Conservation (phyloP, 306 rosid species). For the Corylus americana region DNA sequence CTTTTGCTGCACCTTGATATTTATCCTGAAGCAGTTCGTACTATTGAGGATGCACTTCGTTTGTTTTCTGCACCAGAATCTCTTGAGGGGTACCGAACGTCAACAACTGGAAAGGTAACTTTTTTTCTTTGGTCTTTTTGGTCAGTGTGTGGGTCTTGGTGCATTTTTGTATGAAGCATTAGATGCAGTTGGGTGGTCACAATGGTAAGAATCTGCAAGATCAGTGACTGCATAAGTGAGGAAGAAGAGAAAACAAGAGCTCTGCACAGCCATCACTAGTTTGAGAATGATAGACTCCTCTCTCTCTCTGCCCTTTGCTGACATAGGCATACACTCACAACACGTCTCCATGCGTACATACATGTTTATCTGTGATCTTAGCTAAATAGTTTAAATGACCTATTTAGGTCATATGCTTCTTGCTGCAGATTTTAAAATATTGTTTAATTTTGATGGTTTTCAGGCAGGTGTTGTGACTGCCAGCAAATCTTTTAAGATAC, state of each 20-base stretch:
- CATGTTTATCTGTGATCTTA: constrained; percentile 9
- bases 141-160: neutral
- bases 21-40: constrained; percentile 63
- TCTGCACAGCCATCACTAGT: neutral
- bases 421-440: constrained; percentile 5
- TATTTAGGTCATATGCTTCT: constrained; percentile 8
- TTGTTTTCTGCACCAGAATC: constrained; percentile 87
- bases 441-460: constrained; percentile 19
- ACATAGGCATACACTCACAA: neutral
- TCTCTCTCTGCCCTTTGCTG: neutral
- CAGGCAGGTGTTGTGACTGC: constrained; percentile 87
- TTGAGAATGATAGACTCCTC: neutral
- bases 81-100: constrained; percentile 86
- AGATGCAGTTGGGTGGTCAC: neutral
- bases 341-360: neutral
- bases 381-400: neutral
- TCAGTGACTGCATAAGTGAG: neutral
- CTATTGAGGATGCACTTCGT: constrained; percentile 85
- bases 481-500: constrained; percentile 70
- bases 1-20: constrained; percentile 91
- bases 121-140: neutral
- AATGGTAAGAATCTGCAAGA: neutral
- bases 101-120: constrained; percentile 76
- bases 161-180: neutral
- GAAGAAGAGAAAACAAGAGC: neutral